These are phyloP conservation scores for Asclepias syriaca DNA, from an alignment of 257 asterid species.

Conservation along the genomic window DNA sequence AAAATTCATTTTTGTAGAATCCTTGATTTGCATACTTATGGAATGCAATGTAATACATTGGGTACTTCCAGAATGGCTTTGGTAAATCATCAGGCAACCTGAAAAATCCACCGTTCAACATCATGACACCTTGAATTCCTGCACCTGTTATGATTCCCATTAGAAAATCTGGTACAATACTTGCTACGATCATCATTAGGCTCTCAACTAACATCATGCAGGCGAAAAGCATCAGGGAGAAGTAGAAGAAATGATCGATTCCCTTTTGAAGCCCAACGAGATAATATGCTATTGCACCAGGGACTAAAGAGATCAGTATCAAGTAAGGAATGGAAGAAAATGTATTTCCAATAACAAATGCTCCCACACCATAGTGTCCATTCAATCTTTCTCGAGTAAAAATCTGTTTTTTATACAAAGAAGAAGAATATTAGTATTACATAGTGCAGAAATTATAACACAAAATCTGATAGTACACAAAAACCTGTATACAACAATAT, in stretches of 20 bases:
- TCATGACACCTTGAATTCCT: constrained; percentile 13
- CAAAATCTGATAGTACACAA: background rate
- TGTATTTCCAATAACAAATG: constrained; percentile 52
- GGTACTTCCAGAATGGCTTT: constrained; percentile 12
- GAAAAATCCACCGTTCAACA: constrained; percentile 20
- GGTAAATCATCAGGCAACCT: constrained; percentile 14
- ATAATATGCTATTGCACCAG: constrained; percentile 54
- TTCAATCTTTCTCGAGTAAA: constrained; percentile 55
- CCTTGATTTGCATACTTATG: constrained; percentile 11
- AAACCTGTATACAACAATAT: background rate
- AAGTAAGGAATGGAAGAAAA: constrained; percentile 54
- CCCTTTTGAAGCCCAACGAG: constrained; percentile 46
- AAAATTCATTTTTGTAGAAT: constrained; percentile 13
- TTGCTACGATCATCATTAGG: constrained; percentile 56
- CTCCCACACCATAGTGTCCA: constrained; percentile 49
- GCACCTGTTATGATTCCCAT: constrained; percentile 12
- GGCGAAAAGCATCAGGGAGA: constrained; percentile 29
- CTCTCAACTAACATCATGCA: constrained; percentile 61
- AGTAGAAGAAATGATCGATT: constrained; percentile 40
- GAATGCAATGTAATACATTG: constrained; percentile 10
- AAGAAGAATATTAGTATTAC: too few species aligned
- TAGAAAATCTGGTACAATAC: constrained; percentile 29
- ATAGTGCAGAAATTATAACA: background rate
- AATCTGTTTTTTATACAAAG: constrained; percentile 27
- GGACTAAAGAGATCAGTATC: constrained; percentile 34